These are phyloP conservation scores for Candida orba DNA, from an alignment of 805 yeast genomes.

Conservation along the genomic window DNA sequence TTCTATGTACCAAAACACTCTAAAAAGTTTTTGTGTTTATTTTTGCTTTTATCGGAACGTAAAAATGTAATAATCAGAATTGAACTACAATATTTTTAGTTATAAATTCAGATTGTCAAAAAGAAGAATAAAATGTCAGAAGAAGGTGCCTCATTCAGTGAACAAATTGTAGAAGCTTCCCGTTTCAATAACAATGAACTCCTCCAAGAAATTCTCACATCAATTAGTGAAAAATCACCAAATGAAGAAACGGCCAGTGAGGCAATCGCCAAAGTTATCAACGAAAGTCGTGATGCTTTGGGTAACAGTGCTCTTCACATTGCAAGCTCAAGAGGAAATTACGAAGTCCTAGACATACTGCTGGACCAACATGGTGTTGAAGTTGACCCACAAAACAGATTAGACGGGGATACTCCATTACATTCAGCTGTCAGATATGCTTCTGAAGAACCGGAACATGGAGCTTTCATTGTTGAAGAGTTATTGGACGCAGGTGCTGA, in stretches of 20 bases:
- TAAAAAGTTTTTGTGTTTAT: no score
- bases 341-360: constrained; percentile 75
- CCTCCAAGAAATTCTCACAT: constrained; percentile 44
- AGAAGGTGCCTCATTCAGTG: constrained; percentile 65
- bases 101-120: no score
- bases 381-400: constrained; percentile 67
- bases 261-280: constrained; percentile 44
- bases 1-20: no score
- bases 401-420: constrained; percentile 81
- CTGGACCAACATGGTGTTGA: constrained; percentile 88
- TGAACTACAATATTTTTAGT: no score
- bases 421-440: constrained; percentile 80
- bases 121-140: neutral
- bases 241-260: constrained; percentile 12
- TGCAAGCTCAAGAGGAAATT: constrained; percentile 74
- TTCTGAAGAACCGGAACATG: constrained; percentile 77
- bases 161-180: constrained; percentile 80
- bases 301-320: constrained; percentile 44
- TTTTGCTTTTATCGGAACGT: neutral
- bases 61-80: no score
- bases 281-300: constrained; percentile 38
- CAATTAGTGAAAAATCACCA: constrained; percentile 21
- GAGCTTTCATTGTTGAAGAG: constrained; percentile 67
- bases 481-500: constrained; percentile 90
- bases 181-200: constrained; percentile 84